Evolutionary conservation across 2,329 filamentous ascomycete species (phyloP).

Genomic region (Sphaerulina populicola): DNA sequence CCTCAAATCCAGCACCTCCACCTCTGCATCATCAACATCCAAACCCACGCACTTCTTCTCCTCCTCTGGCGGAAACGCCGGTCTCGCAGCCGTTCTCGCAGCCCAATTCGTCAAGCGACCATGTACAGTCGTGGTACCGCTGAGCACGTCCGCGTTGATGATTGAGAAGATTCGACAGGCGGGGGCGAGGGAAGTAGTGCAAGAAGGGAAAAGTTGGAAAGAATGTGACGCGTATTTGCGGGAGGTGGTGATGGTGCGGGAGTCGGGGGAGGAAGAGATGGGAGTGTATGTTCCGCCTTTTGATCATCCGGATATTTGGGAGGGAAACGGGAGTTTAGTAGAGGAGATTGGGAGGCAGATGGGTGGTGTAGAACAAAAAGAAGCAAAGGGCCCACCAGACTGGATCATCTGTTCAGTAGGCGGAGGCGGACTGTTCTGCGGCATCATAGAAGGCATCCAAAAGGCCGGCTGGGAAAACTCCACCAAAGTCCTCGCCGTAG

Average conservation of each 20-base stretch:
- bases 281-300: slow-evolving; percentile 63
- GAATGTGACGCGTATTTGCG: slow-evolving; percentile 62
- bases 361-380: slow-evolving; percentile 14
- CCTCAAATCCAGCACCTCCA: slow-evolving; percentile 38
- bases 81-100: slow-evolving; percentile 69
- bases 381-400: slow-evolving; percentile 49
- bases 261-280: slow-evolving; percentile 32
- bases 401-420: slow-evolving; percentile 70
- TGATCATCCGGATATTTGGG: slow-evolving; percentile 61
- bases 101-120: slow-evolving; percentile 55
- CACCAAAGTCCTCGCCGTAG: slow-evolving; percentile 58
- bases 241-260: slow-evolving; percentile 45
- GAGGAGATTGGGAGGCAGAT: slow-evolving; percentile 42
- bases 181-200: slow-evolving; percentile 59
- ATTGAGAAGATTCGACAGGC: slow-evolving; percentile 60
- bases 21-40: neutral
- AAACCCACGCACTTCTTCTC: slow-evolving; percentile 48
- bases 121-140: slow-evolving; percentile 68
- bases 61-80: slow-evolving; percentile 75
- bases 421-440: slow-evolving; percentile 71
- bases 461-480: slow-evolving; percentile 25
- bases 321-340: slow-evolving; percentile 54
- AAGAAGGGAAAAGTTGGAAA: slow-evolving; percentile 58
- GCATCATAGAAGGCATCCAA: slow-evolving; percentile 62
- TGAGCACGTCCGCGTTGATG: slow-evolving; percentile 59